A percentile compares a stretch with the other conserved stretches of the same genome.
Conservation (phyloP, 1,284 basidiomycete genomes). For the Ustilago bromivora region DNA sequence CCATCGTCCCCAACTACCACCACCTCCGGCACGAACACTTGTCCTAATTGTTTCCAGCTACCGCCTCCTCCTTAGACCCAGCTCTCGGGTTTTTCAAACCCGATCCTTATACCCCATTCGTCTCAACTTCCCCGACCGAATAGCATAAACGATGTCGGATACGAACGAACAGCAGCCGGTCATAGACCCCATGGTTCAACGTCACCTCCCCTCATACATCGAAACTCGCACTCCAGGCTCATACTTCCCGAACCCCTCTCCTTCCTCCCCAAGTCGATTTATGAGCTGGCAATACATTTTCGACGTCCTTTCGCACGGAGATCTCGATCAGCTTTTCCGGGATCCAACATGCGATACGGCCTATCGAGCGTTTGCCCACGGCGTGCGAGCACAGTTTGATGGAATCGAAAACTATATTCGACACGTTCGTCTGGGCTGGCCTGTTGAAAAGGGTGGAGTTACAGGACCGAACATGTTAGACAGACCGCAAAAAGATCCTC, state of each 20-base stretch:
- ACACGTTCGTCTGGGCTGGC: constrained; percentile 50
- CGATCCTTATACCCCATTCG: too few species aligned
- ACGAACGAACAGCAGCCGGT: background rate
- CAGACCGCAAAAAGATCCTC: constrained; percentile 23
- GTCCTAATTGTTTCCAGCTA: background rate
- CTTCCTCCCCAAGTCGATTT: constrained; percentile 10
- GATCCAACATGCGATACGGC: constrained; percentile 44
- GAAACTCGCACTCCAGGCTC: constrained; percentile 24
- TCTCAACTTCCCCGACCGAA: too few species aligned
- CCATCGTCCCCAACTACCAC: background rate
- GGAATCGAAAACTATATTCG: constrained; percentile 60
- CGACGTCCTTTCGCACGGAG: constrained; percentile 36
- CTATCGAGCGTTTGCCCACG: constrained; percentile 49
- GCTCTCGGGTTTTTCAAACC: too few species aligned
- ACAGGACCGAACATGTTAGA: constrained; percentile 39
- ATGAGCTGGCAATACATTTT: constrained; percentile 46
- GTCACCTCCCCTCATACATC: constrained; percentile 28
- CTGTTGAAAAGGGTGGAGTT: constrained; percentile 10
- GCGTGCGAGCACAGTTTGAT: constrained; percentile 34
- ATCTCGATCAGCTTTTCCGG: constrained; percentile 58
- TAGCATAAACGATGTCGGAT: too few species aligned
- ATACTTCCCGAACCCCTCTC: constrained; percentile 32
- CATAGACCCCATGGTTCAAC: constrained; percentile 16
- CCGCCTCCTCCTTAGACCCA: background rate
- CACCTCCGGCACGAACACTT: background rate